A percentile compares a stretch with the other conserved stretches of the same genome.
These are phyloP conservation scores for Glaciozyma martinii DNA, from an alignment of 768 basidiomycete genomes.

Conservation along the genomic window DNA sequence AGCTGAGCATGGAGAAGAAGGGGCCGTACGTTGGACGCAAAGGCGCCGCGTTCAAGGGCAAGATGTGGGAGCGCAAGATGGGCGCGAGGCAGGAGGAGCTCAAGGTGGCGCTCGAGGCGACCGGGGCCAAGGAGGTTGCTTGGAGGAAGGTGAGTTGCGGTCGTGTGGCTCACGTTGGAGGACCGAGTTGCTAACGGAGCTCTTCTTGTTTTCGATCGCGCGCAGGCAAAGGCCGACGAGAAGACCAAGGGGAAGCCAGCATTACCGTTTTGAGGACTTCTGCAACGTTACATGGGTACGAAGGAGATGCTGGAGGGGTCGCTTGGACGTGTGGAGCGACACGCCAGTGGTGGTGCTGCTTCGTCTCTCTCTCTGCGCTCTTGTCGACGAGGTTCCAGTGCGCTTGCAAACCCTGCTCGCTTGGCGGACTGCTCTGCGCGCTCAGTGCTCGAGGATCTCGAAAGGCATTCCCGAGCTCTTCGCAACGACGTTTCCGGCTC, in stretches of 20 bases:
- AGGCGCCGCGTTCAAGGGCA: conserved; percentile 31
- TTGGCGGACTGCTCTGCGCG: too few relatives aligned
- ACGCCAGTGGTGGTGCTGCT: background rate
- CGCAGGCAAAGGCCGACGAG: conserved; percentile 11
- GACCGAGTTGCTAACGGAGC: background rate
- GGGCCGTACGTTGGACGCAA: conserved; percentile 29
- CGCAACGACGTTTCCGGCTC: too few relatives aligned
- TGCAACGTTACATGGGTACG: too few relatives aligned
- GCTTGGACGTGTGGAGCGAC: background rate
- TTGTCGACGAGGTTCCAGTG: too few relatives aligned
- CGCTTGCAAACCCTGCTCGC: background rate
- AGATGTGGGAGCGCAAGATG: conserved; percentile 29
- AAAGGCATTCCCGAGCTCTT: too few relatives aligned
- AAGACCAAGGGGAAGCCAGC: conserved; percentile 17
- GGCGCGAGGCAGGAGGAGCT: conserved; percentile 12
- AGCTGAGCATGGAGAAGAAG: conserved; percentile 15
- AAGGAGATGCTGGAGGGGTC: background rate
- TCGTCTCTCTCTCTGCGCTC: background rate
- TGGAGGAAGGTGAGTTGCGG: conserved; percentile 23
- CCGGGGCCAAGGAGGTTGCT: conserved; percentile 9
- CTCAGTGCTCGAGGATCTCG: too few relatives aligned
- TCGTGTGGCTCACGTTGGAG: background rate
- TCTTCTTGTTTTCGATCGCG: background rate
- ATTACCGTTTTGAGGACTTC: conserved; percentile 14
- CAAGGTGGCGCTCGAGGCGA: conserved; percentile 9